These are phyloP conservation scores for Trichosporon sp. DNA, from an alignment of 1,284 basidiomycete species.

Conservation along the genomic window DNA sequence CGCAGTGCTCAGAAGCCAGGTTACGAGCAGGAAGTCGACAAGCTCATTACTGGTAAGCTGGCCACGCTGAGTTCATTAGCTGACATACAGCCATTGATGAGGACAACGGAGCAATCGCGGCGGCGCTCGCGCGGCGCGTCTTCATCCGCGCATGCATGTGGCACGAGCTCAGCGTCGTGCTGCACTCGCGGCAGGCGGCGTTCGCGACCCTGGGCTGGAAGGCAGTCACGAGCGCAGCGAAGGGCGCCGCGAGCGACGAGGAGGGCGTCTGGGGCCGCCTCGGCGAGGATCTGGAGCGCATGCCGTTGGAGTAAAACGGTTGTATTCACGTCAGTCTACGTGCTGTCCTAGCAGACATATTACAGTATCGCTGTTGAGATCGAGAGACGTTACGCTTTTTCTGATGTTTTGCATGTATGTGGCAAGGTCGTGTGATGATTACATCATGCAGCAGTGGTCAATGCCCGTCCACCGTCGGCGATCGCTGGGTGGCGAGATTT, in stretches of 20 bases:
- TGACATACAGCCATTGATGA: constrained; percentile 45
- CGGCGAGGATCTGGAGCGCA: constrained; percentile 68
- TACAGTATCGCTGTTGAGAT: background rate
- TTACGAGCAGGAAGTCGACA: constrained; percentile 80
- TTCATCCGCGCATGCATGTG: constrained; percentile 87
- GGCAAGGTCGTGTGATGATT: background rate
- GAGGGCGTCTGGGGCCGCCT: constrained; percentile 73
- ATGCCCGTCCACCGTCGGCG: background rate
- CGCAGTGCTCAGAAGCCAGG: constrained; percentile 71
- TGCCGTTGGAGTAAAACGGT: constrained; percentile 72
- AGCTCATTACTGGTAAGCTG: constrained; percentile 58
- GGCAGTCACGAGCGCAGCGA: constrained; percentile 21
- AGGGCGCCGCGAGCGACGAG: constrained; percentile 60
- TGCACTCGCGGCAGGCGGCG: constrained; percentile 83
- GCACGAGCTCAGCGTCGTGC: constrained; percentile 83
- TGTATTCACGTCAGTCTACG: constrained; percentile 9
- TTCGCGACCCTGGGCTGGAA: constrained; percentile 74
- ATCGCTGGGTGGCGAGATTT: constrained; percentile 3
- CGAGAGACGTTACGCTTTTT: constrained; percentile 10
- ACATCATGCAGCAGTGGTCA: background rate
- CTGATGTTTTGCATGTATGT: background rate
- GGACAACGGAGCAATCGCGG: constrained; percentile 61
- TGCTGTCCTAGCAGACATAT: background rate
- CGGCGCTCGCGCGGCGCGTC: constrained; percentile 70
- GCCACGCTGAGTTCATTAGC: background rate